Evolutionary conservation across 129 eudicot genomes (phyloP), one percentile per base, ranked within the genome.

Genomic region (Lactuca sativa): DNA sequence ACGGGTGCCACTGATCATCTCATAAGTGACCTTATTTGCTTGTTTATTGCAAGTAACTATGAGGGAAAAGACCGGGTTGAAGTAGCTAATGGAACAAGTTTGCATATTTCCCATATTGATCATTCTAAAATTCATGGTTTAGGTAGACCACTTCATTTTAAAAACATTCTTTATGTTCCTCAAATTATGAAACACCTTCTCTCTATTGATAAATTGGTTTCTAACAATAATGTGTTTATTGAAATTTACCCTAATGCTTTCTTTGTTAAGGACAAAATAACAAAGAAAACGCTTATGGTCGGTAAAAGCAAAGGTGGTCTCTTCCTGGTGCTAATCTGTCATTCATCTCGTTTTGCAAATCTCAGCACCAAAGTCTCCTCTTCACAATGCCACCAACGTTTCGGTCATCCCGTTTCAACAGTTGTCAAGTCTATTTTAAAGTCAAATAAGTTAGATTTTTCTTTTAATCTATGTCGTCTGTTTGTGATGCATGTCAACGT

Each of bases 281-380:
- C 62, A n/a, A 56, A 56, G 62, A 56, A 56, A 56, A 56, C 62
- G 32, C 62, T 56, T 56, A 11, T 21, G 0, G 3, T 56, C 62
- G 62, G 36, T 56, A 56, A 56, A 56, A 2, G 3, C 25, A 11
- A 11, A 56, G n/a, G 36, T 0, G 14, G 12, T 5, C 51, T 44
- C 51, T 44, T 44, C 51, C 51, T 7, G 51, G 14, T 56, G 36
- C 62, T 37, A 25, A 56, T 56, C 36, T 2, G 14, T 21, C 62
- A 30, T 18, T 7, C 59, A 3, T 21, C 59, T 55, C 59, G 14
- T 55, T 7, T 13, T 55, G 38, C 5, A 7, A 21, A 21, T 0
- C 14, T 21, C 25, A 55, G 31, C 14, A 18, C 17, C 9, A 55
- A 55, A 55, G 30, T 55, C 9, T 55, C 59, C 9, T 9, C 59